Conservation (phyloP, 805 yeast genomes). For the Babjeviella inositovora region DNA sequence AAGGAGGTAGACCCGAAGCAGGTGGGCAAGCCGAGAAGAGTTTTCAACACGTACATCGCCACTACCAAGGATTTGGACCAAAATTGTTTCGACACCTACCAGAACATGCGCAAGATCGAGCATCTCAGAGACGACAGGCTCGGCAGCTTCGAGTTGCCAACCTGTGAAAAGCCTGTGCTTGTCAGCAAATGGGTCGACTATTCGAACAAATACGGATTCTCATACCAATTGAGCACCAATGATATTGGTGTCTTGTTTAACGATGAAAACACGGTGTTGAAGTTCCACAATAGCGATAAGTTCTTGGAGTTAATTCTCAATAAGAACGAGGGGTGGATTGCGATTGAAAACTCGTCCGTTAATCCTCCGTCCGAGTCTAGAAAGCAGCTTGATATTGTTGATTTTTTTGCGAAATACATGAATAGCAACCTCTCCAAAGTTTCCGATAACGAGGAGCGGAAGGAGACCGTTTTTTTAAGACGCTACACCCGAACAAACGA, state of each 20-base stretch:
- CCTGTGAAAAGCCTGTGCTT: conserved; percentile 44
- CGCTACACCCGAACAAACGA: conserved; percentile 67
- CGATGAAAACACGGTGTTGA: conserved; percentile 68
- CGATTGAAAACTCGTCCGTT: conserved; percentile 23
- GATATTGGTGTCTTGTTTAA: conserved; percentile 84
- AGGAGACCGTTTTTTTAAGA: conserved; percentile 62
- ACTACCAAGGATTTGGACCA: conserved; percentile 19
- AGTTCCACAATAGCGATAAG: conserved; percentile 45
- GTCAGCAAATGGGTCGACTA: conserved; percentile 97
- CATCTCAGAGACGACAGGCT: conserved; percentile 14
- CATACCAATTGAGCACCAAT: conserved; percentile 82
- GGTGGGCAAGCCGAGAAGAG: conserved; percentile 16
- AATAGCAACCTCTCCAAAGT: conserved; percentile 74
- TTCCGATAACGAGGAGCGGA: conserved; percentile 45
- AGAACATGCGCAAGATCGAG: conserved; percentile 23
- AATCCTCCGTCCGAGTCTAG: conserved; percentile 29
- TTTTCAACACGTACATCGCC: conserved; percentile 18
- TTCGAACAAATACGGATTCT: conserved; percentile 88
- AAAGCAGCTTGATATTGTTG: conserved; percentile 72
- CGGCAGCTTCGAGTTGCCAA: conserved; percentile 19
- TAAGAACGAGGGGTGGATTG: conserved; percentile 33
- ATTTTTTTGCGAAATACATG: conserved; percentile 86
- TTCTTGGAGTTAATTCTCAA: conserved; percentile 47
- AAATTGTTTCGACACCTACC: conserved; percentile 16
- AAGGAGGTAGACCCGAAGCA: conserved; percentile 38